Base-by-base conservation (phyloP, 768 basidiomycete genomes). In the Boletus fagicola region DNA sequence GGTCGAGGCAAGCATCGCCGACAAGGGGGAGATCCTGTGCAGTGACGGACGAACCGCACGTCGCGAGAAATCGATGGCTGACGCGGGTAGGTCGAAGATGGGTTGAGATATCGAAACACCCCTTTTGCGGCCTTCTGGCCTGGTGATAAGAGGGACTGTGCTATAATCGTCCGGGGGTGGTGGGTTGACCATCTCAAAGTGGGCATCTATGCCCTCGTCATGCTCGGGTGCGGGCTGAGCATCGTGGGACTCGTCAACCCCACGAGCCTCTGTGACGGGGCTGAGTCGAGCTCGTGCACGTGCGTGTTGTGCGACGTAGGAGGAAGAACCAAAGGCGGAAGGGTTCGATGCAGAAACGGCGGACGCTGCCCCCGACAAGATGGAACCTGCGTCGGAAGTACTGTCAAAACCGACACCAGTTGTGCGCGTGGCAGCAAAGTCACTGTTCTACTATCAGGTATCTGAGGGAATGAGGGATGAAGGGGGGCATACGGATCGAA, bases 401-500 rank as follows among this genome's bases (percentile, higher is more conserved):
- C 82, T 85, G 64, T 84, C 85, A 3, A 83, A 87, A 24, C 77
- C 75, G 13, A 77, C 68, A 3, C 76, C 79, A 11, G 72, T 66
- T 0, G 80, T 74, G 35, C 81, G 81, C 1, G 81, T 83, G 0
- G 83, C 83, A 10, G 86, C 84, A 70, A 90, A 91, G 53, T 87
- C 85, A 1, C 89, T 91, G 62, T 22, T 12, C 4, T 3, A n/a
- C 16, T 6, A 59, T 53, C 28, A 55, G 62, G 30, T 4, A 36
- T 7, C 2, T 1, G 22, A 31, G 12, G 33, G 44, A 35, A 48
- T 1, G 35, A 18, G 6, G 24, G 15, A 38, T 9, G 24, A 47
- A 48, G 31, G 7, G 76, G 18, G 4, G 76, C 87, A 66, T 68
- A 91, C 89, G 88, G 88, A 66, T 92, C 90, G 61, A 91, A 92